Evolutionary conservation across 2,329 filamentous ascomycete genomes (phyloP).

Genomic region (Acarospora socialis): DNA sequence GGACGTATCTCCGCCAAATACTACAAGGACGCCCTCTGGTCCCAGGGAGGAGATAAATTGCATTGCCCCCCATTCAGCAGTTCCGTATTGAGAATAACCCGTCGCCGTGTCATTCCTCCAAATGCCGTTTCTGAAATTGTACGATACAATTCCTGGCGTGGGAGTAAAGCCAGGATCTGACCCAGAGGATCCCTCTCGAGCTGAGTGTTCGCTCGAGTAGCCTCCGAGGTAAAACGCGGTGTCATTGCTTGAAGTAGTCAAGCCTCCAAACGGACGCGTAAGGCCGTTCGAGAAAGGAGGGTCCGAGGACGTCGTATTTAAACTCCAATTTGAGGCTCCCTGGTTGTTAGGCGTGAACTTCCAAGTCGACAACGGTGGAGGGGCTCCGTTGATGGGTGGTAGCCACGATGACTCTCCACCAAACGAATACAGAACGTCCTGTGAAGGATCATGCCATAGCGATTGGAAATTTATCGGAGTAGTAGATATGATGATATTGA

Average conservation of each 20-base stretch:
- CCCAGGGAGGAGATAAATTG: conserved; percentile 24
- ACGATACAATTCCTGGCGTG: conserved; percentile 20
- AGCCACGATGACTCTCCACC: conserved; percentile 18
- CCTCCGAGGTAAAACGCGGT: conserved; percentile 24
- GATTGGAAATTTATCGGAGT: conserved; percentile 21
- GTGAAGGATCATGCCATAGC: conserved; percentile 21
- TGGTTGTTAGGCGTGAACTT: conserved; percentile 20
- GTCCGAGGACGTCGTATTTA: conserved; percentile 15
- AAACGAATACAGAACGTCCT: conserved; percentile 23
- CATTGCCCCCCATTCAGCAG: conserved; percentile 19
- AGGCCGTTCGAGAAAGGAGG: conserved; percentile 23
- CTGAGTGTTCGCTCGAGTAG: conserved; percentile 14
- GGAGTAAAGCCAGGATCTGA: conserved; percentile 10
- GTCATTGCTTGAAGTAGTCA: conserved; percentile 17
- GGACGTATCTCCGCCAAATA: conserved; percentile 19
- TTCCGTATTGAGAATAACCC: conserved; percentile 16
- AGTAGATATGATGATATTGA: conserved; percentile 18
- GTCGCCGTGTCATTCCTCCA: conserved; percentile 22
- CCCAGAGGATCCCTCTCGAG: conserved; percentile 13
- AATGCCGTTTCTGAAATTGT: conserved; percentile 19
- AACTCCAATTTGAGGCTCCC: conserved; percentile 22
- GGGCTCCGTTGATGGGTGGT: conserved; percentile 17
- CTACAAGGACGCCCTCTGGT: conserved; percentile 20
- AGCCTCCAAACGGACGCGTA: conserved; percentile 19
- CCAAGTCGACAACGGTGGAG: conserved; percentile 15